Evolutionary conservation across 2,329 filamentous ascomycete genomes (phyloP), one percentile per base, ranked within the genome.

Genomic region (Blastomyces percursus): DNA sequence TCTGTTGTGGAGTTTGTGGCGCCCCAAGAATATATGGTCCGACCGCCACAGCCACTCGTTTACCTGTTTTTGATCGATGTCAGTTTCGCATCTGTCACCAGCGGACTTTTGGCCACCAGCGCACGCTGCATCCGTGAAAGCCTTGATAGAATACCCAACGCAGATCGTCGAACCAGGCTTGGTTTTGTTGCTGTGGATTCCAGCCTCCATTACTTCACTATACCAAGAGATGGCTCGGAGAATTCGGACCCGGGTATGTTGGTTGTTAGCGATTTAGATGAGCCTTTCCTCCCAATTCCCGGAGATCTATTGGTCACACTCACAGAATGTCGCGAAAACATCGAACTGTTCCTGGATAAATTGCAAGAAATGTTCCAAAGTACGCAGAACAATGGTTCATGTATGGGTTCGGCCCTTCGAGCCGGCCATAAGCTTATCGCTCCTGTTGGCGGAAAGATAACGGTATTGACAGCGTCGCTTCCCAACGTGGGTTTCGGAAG

Each of bases 21-120:
- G 14, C 94, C 94, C 1, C 94, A 99, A 76, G 94, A 99, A 77
- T 99, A 99, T 78, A 99, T 99, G 94, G 94, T 99, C 44, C 89
- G 94, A 65, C 92, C 94, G 62, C 94, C 94, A 54, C 93, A 96
- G 76, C 94, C 94, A 48, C 81, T 97, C 48, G 93, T 96, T 48
- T 97, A 97, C 74, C 83, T 96, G 16, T 97, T 97, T 82, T 81
- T 96, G 69, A 90, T 97, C 71, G 93, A 96, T 70, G 92, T 96
- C 66, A 96, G 91, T 80, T 95, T 91, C 70, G 86, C 90, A 14
- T 86, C 93, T 40, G 89, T 96, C 19, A 91, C 91, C 19, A 96
- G 87, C 66, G 94, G 94, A 58, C 86, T 99, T 40, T 81, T 97
- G 64, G 94, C 94, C 59, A 97, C 94, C 11, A 90, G 88, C 65